phyloP scores from a whole-genome alignment of 164 flowering plant genomes.

The Tetrastigma voinierianum region DNA sequence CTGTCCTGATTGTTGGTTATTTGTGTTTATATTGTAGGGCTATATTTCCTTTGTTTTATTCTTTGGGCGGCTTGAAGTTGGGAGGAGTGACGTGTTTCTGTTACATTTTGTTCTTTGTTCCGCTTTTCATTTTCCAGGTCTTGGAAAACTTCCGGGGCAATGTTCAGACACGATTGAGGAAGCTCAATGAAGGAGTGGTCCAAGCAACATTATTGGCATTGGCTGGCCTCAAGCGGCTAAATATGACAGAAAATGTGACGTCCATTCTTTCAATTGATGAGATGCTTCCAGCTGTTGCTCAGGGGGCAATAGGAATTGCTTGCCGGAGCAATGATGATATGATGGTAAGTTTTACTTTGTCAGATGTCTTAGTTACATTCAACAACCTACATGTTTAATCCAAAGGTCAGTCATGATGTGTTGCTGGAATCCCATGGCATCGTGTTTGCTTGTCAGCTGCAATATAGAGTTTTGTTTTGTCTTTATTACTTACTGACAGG shows the following conservation, averaged over 20 bases:
- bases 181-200: constrained; percentile 81
- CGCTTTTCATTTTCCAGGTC: constrained; percentile 47
- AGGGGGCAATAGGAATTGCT: constrained; percentile 99
- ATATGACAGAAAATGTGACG: constrained; percentile 82
- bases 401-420: too few species aligned
- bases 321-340: constrained; percentile 80
- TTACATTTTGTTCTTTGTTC: neutral
- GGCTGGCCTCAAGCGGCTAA: constrained; percentile 88
- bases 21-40: too few species aligned
- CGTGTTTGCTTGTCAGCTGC: too few species aligned
- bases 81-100: neutral
- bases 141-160: constrained; percentile 89
- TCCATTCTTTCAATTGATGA: constrained; percentile 79
- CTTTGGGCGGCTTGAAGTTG: neutral
- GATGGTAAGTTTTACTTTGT: constrained; percentile 56
- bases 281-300: constrained; percentile 99
- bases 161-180: constrained; percentile 88
- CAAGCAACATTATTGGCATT: constrained; percentile 91
- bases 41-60: neutral
- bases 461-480: too few species aligned
- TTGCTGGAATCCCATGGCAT: too few species aligned
- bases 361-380: neutral
- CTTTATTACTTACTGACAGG: too few species aligned
- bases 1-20: too few species aligned
- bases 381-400: neutral